Conservation (phyloP, 257 asterid genomes). For the Solanum commersonii region DNA sequence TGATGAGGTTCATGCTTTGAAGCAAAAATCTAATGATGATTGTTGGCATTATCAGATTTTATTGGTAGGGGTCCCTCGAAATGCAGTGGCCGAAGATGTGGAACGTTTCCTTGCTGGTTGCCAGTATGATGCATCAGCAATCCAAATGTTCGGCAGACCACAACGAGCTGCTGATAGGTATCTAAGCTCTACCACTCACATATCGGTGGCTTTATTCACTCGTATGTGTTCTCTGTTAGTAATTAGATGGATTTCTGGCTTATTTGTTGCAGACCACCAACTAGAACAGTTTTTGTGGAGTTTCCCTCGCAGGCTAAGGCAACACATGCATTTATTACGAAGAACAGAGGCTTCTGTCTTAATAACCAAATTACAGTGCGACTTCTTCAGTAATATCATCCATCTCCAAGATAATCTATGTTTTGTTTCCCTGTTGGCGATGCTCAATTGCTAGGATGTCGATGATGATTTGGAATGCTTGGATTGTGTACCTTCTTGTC, state of each 20-base stretch:
- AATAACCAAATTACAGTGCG: conserved; percentile 51
- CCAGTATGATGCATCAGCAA: conserved; percentile 46
- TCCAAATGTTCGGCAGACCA: conserved; percentile 38
- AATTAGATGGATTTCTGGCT: background rate
- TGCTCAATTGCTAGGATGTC: background rate
- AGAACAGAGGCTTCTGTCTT: conserved; percentile 65
- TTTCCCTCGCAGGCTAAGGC: conserved; percentile 71
- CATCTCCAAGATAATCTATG: background rate
- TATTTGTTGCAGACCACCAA: conserved; percentile 28
- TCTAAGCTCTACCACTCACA: background rate
- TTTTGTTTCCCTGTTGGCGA: background rate
- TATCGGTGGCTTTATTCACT: background rate
- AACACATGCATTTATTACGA: conserved; percentile 57
- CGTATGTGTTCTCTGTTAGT: background rate
- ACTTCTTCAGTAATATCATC: conserved; percentile 42
- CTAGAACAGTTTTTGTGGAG: conserved; percentile 43
- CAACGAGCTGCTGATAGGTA: background rate
- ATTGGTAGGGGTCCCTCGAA: conserved; percentile 59
- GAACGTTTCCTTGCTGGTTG: conserved; percentile 84
- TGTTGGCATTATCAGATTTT: conserved; percentile 33
- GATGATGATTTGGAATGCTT: background rate
- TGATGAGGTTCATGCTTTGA: background rate
- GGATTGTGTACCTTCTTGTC: background rate
- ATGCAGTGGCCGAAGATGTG: conserved; percentile 51
- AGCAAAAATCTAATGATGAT: background rate